These are phyloP conservation scores for Malania oleifera DNA, from an alignment of 164 flowering plant genomes.

Conservation along the genomic window DNA sequence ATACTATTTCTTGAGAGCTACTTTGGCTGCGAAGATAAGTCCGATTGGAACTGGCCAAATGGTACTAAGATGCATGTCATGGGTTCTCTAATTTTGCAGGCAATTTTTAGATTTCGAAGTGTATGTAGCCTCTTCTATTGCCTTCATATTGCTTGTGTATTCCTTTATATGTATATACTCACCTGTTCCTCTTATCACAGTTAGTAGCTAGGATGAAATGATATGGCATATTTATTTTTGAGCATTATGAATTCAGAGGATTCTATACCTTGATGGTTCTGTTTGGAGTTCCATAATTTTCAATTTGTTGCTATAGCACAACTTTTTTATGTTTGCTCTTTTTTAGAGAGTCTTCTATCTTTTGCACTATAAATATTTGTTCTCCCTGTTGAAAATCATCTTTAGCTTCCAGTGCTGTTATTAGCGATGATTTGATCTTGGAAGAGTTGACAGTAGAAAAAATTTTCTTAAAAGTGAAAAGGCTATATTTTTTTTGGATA, in stretches of 20 bases:
- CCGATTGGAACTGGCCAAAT: constrained; percentile 67
- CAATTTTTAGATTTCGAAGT: constrained; percentile 53
- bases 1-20: constrained; percentile 74
- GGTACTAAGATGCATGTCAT: constrained; percentile 62
- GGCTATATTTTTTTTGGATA: no score
- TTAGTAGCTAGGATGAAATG: not conserved
- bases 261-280: no score
- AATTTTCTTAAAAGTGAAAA: not conserved
- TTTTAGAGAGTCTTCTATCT: no score
- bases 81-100: constrained; percentile 86
- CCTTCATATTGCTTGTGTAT: not conserved
- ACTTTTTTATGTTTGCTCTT: no score
- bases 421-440: not conserved
- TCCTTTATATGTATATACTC: not conserved
- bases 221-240: not conserved
- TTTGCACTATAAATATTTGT: no score
- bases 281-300: no score
- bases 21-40: constrained; percentile 45
- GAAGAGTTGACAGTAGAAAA: not conserved
- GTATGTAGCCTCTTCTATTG: constrained; percentile 41
- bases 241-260: not conserved
- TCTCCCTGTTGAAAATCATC: not conserved
- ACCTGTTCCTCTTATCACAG: not conserved
- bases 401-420: not conserved
- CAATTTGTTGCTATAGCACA: no score